Evolutionary conservation across 106 monocot genomes (phyloP), one percentile per base, ranked within the genome.

Genomic region (Dendrobium officinale): DNA sequence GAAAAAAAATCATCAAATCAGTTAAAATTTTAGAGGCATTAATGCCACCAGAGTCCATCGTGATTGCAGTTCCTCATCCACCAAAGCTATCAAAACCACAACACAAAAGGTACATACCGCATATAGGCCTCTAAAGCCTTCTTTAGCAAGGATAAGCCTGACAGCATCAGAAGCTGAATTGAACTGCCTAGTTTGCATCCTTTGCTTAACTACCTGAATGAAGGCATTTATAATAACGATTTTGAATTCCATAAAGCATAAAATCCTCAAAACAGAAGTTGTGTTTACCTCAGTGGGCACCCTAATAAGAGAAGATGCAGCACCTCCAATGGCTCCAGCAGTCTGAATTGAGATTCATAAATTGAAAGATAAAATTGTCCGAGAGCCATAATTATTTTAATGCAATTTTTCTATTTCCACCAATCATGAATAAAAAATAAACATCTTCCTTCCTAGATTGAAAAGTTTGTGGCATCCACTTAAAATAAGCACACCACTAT

Each of bases 171-270:
- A 86, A 2, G 98, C 93, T 70, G 95, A 99, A 64, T 80, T 75
- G 83, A 99, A 99, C 64, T 99, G 98, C 27, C 95, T 87, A 11
- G 95, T 99, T 73, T 99, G 98, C 98, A 99, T 95, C 79, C 95
- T 93, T 90, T 95, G 95, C 79, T 99, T 99, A 83, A 99, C 91
- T 6, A 98, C 97, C 97, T 98, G 80, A 59, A 81, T 77, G 59
- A 22, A 43, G n/a, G n/a, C n/a, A 77, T 42, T 3, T 13, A 42
- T 77, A 79, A 41, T 67, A 20, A 37, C 58, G 77, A 73, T 55
- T 11, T 18, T 77, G 13, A 77, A 78, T 51, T 8, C 42, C 9
- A 33, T 59, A 13, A 81, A 70, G 45, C 11, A 55, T 5, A 40
- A 9, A 58, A 67, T 85, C 51, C 40, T 31, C 48, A 19, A 73